phyloP scores from a whole-genome alignment of 208 protist species.

The Naegleria gruberi region DNA sequence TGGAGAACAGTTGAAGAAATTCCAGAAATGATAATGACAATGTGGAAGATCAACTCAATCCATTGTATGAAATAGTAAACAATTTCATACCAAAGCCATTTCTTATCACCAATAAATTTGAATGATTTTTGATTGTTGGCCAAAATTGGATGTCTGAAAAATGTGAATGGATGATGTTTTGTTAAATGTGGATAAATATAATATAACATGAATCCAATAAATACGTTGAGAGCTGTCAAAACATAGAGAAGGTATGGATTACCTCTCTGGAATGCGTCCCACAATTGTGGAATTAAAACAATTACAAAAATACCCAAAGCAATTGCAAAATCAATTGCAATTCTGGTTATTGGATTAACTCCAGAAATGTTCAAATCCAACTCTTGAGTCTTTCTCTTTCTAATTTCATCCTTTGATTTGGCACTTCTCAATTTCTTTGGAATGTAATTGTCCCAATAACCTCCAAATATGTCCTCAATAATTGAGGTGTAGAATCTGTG shows the following conservation, averaged over 20 bases:
- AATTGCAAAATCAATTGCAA: not conserved
- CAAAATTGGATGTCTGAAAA: not conserved
- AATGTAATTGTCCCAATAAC: not conserved
- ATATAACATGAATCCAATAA: not conserved
- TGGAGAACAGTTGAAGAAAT: not conserved
- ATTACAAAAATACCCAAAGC: not conserved
- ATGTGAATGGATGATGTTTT: not conserved
- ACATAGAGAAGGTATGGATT: constrained; percentile 1
- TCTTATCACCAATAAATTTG: not conserved
- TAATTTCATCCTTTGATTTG: not conserved
- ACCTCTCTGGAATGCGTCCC: not conserved
- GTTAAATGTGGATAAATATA: not conserved
- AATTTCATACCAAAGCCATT: constrained; percentile 7
- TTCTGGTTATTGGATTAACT: not conserved
- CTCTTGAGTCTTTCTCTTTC: not conserved
- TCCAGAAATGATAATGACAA: not conserved
- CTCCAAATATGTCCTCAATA: not conserved
- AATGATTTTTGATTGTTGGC: not conserved
- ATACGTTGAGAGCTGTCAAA: not conserved
- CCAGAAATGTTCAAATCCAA: not conserved
- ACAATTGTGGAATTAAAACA: not conserved
- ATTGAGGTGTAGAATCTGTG: not conserved
- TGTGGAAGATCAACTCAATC: not conserved
- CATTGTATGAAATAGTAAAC: not conserved
- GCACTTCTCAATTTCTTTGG: not conserved